Evolutionary conservation across 495 filamentous ascomycete genomes (phyloP).

Genomic region (Aspergillus olivimuriae): DNA sequence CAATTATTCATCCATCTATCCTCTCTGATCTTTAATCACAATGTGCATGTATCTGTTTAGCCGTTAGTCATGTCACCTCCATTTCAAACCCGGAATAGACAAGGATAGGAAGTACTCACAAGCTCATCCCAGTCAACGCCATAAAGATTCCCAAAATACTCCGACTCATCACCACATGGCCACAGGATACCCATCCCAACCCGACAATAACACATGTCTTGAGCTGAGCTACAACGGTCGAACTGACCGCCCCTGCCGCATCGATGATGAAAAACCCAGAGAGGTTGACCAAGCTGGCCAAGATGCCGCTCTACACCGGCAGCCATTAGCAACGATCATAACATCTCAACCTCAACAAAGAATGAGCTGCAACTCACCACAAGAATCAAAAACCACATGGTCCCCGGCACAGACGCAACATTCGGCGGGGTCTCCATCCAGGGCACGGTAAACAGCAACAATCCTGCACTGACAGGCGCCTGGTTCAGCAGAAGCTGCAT

Average conservation of each 20-base stretch:
- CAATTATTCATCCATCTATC: too few relatives aligned
- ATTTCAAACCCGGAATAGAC: neutral
- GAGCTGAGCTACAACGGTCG: constrained; percentile 63
- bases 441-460: constrained; percentile 61
- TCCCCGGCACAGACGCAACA: constrained; percentile 36
- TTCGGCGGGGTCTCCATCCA: constrained; percentile 58
- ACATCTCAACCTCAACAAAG: neutral
- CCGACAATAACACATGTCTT: constrained; percentile 40
- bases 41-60: neutral
- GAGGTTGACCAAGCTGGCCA: constrained; percentile 64
- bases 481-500: constrained; percentile 73
- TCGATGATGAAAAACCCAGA: constrained; percentile 72
- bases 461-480: constrained; percentile 54
- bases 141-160: constrained; percentile 23
- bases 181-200: constrained; percentile 28
- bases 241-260: constrained; percentile 61
- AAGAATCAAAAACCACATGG: constrained; percentile 35
- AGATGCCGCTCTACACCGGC: constrained; percentile 36
- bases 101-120: constrained; percentile 18
- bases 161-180: constrained; percentile 18
- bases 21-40: neutral
- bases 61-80: neutral
- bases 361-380: constrained; percentile 10
- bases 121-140: constrained; percentile 20
- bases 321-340: neutral